A percentile compares a stretch with the other conserved stretches of the same genome.
Evolutionary conservation across 2,329 filamentous ascomycete genomes (phyloP).

Genomic region (Alternaria novae-zelandiae): DNA sequence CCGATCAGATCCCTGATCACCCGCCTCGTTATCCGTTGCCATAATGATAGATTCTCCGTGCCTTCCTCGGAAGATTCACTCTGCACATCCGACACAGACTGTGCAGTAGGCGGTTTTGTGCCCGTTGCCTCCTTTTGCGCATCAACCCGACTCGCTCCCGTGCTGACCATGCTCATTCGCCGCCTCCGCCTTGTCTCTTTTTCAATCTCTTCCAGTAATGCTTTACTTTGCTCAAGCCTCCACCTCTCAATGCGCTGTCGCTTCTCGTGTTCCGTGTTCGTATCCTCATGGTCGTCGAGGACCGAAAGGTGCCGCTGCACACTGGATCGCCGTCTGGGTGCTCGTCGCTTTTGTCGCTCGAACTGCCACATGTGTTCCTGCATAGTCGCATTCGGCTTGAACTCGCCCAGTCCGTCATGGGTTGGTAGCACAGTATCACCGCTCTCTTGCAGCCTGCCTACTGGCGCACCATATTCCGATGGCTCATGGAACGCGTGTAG

Average conservation of each 20-base stretch:
- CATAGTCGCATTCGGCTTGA: slow-evolving; percentile 69
- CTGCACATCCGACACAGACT: slow-evolving; percentile 35
- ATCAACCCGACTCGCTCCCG: slow-evolving; percentile 41
- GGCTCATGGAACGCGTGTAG: slow-evolving; percentile 83
- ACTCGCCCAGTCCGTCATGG: slow-evolving; percentile 91
- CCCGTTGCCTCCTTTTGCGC: slow-evolving; percentile 14
- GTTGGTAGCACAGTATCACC: slow-evolving; percentile 78
- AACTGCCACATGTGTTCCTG: slow-evolving; percentile 91
- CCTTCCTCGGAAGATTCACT: slow-evolving; percentile 48
- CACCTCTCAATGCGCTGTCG: slow-evolving; percentile 87
- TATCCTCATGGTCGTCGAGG: slow-evolving; percentile 58
- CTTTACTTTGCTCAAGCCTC: slow-evolving; percentile 87
- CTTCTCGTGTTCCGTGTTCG: slow-evolving; percentile 72
- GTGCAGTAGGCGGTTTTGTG: slow-evolving; percentile 17
- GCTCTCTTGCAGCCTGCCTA: slow-evolving; percentile 60
- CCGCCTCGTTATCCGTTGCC: slow-evolving; percentile 80
- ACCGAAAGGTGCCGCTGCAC: slow-evolving; percentile 64
- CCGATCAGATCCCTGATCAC: slow-evolving; percentile 90
- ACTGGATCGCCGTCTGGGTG: slow-evolving; percentile 60
- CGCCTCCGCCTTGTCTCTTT: slow-evolving; percentile 76
- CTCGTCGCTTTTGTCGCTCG: slow-evolving; percentile 70
- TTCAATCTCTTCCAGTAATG: slow-evolving; percentile 87
- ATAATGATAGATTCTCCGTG: slow-evolving; percentile 70
- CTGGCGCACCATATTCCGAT: slow-evolving; percentile 50
- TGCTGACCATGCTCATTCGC: slow-evolving; percentile 65